phyloP scores from a whole-genome alignment of 441 rosid genomes.

The California macrophylla region DNA sequence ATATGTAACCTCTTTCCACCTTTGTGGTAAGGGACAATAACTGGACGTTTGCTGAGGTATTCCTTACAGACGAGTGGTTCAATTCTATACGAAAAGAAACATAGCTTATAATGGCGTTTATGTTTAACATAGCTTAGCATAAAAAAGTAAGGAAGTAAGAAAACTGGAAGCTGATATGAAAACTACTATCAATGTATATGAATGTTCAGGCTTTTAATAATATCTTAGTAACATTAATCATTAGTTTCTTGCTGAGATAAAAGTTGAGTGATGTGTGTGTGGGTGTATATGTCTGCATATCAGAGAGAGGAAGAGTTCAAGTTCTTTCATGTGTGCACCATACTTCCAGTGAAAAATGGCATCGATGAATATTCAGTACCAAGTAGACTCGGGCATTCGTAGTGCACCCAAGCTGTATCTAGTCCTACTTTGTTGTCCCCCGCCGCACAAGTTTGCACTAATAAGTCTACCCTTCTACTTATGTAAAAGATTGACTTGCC shows the following conservation, averaged over 20 bases:
- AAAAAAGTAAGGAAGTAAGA: slow-evolving; percentile 1
- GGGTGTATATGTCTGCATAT: not conserved
- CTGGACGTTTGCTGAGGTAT: slow-evolving; percentile 54
- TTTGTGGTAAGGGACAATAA: slow-evolving; percentile 85
- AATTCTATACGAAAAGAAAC: slow-evolving; percentile 39
- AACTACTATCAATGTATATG: not conserved
- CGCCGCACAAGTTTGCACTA: not conserved
- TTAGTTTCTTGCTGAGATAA: not conserved
- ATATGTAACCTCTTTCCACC: slow-evolving; percentile 96
- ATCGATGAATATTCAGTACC: not conserved
- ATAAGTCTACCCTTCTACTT: not conserved
- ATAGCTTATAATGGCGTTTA: slow-evolving; percentile 11
- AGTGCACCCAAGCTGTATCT: not conserved
- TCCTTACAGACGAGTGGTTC: slow-evolving; percentile 96
- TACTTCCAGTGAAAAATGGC: not conserved
- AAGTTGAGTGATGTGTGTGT: not conserved
- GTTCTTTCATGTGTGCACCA: not conserved
- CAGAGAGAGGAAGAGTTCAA: not conserved
- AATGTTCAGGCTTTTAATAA: not conserved
- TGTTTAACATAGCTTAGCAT: slow-evolving; percentile 14
- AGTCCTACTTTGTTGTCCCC: not conserved
- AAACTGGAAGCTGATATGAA: not conserved
- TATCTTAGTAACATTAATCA: not conserved
- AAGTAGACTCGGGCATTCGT: not conserved
- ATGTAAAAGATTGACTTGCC: not conserved